Base-by-base conservation (phyloP, 371 early-diverging fungal species). In the Enterospora canceri region DNA sequence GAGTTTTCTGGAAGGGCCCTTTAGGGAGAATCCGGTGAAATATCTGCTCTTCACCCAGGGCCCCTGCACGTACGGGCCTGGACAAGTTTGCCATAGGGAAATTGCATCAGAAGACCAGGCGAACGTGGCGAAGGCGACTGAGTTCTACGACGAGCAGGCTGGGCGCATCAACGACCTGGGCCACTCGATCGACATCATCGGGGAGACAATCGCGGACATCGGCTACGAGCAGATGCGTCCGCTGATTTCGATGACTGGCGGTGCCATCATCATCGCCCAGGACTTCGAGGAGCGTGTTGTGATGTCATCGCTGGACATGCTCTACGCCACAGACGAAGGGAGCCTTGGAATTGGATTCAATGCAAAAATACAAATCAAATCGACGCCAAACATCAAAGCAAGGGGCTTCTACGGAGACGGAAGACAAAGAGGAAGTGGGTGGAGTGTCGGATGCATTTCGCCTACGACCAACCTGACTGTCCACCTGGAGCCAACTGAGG, bases 41-140 rank as follows among this genome's bases (percentile, higher is more conserved):
- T 86, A 94, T 73, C 88, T 97, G 85, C 73, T 96, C 30, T 98
- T 96, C 83, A 83, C 86, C 57, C 96, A 97, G 66, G 99, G 99
- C 29, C 89, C 99, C 29, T 88, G 89, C 47, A 94, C 97, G 0
- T 91, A 89, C 73, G 97, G 97, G 0, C 97, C 99, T 49, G 97
- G 99, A 53, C 84, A 87, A 81, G 88, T 95, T 49, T 91, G 94
- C 0, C 86, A 91, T 18, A 81, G 84, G 19, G 94, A 92, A 74
- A 85, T 89, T 67, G 87, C 94, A 73, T 86, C 86, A 76, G 91
- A 89, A 76, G 55, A 62, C 0, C 76, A 83, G 63, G 32, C 53
- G 5, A 34, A 54, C 46, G n/a, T 65, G 29, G 35, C 34, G 26
- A 33, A 1, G n/a, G 15, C 40, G 31, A 2, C 12, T 19, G 79